Percentiles rank a stretch among this genome's conserved stretches.
These are phyloP conservation scores for Amylocystis lapponica DNA, from an alignment of 768 basidiomycete genomes.

Conservation along the genomic window DNA sequence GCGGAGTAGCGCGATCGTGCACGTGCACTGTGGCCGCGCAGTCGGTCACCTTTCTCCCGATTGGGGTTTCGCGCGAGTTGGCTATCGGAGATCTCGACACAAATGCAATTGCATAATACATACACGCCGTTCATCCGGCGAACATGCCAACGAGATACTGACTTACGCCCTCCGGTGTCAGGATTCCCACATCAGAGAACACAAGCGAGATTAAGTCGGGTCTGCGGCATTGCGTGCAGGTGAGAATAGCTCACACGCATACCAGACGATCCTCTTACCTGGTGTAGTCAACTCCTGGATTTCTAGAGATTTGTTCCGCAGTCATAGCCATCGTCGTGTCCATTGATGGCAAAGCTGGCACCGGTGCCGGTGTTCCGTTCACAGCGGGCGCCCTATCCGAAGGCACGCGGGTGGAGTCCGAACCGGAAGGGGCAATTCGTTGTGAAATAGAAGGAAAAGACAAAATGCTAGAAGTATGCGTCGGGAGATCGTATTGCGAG, in stretches of 20 bases:
- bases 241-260: neutral
- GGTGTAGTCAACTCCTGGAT: slow-evolving; percentile 93
- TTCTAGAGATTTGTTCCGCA: slow-evolving; percentile 73
- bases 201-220: slow-evolving; percentile 93
- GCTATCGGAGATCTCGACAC: slow-evolving; percentile 18
- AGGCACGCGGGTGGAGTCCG: slow-evolving; percentile 8
- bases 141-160: slow-evolving; percentile 96
- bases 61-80: too few relatives aligned
- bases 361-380: slow-evolving; percentile 2
- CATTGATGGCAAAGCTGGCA: slow-evolving; percentile 4
- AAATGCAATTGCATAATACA: slow-evolving; percentile 8
- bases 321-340: slow-evolving; percentile 63
- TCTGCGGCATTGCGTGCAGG: slow-evolving; percentile 30
- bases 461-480: slow-evolving; percentile 69
- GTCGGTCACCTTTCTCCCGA: slow-evolving; percentile 14
- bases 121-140: slow-evolving; percentile 47
- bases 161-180: slow-evolving; percentile 90
- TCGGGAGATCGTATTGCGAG: slow-evolving; percentile 86
- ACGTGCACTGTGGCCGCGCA: slow-evolving; percentile 13
- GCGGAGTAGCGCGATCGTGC: slow-evolving; percentile 9
- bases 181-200: slow-evolving; percentile 89
- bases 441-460: slow-evolving; percentile 47
- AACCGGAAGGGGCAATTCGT: neutral
- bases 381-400: slow-evolving; percentile 3
- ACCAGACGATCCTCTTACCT: slow-evolving; percentile 46